Base-by-base conservation (phyloP, 2,329 filamentous ascomycete genomes). In the Aspergillus hiratsukae region DNA sequence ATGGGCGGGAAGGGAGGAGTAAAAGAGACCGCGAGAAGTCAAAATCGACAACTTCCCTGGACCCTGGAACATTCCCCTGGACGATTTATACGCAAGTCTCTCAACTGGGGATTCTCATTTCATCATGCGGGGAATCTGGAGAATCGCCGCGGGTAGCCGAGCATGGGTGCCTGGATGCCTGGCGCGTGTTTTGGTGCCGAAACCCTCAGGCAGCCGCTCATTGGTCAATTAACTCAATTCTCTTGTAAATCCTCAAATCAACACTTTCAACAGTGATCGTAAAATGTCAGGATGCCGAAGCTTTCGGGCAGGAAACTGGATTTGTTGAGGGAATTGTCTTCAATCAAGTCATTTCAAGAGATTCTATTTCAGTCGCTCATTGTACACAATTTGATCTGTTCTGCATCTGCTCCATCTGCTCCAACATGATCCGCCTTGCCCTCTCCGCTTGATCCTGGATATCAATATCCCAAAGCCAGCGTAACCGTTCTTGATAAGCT, bases 401-500 rank as follows among this genome's bases (percentile, higher is more conserved):
- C 11, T 46, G 43, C 21, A 46, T 46, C 21, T 46, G 10, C 11
- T 46, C 23, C 43, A 45, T 45, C 9, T 17, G 8, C 19, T 25
- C 21, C 41, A 46, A 2, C 65, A 68, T 66, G 23, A 35, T 64
- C 35, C 52, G 9, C 9, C 61, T 58, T 6, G 68, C 67, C 21
- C 55, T 51, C 49, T 70, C 66, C 0, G 53, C 68, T 45, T 71
- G 64, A 9, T 57, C 62, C 23, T 68, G 55, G 3, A 74, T 58
- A 63, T 73, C 68, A 7, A 66, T 28, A 55, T 71, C 66, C 71
- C 72, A 74, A 19, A 73, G 63, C 69, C 71, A 73, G 11, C 58
- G 61, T 27, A 72, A 56, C 14, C 69, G 57, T 29, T 60, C 60
- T 27, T 64, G 54, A 17, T 69, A 60, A 0, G 64, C 64, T 7